Evolutionary conservation across 129 eudicot species (phyloP), one percentile per base, ranked within the genome.

Genomic region (Oenanthe sinensis): DNA sequence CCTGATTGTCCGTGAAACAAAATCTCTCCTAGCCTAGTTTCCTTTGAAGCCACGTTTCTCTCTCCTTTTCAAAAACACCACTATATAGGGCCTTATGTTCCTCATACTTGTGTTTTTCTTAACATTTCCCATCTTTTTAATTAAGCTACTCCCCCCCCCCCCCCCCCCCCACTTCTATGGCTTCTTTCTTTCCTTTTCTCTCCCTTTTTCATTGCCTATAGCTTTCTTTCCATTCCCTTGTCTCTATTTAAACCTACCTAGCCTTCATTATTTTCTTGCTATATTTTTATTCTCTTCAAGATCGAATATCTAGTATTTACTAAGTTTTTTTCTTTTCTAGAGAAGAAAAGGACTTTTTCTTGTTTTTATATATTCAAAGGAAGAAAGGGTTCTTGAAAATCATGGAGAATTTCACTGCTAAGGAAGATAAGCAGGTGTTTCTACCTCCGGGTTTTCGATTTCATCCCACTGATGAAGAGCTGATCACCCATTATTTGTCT

Each of bases 391-490:
- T 60, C 4, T 30, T 67, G 72, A 30, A 13, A 19, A 83, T 39
- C 82, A 89, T 91, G 97, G 95, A 96, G 43, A 89, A 88, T 79
- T 60, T 77, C 45, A 68, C 55, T 71, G 78, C 10, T 12, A 84
- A 81, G 72, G 91, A 71, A 3, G 90, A 87, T 16, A 94, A 85
- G 77, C 90, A 85, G 22, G 47, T 95, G 85, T 78, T 79, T 24
- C 67, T 96, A 37, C 99, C 99, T 5, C 95, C 99, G 8, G 99
- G 99, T 15, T 96, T 96, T 60, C 88, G 99, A 73, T 96, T 96
- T 42, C 99, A 96, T 54, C 99, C 99, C 0, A 87, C 95, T 3
- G 97, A 96, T 81, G 99, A 96, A 83, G 99, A 96, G 75, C 71
- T 96, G 62, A 92, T 96, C 60, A 90, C 97, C 77, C 91, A 92